A percentile compares a stretch with the other conserved stretches of the same genome.
Evolutionary conservation across 257 asterid species (phyloP).

Genomic region (Henckelia pumila): DNA sequence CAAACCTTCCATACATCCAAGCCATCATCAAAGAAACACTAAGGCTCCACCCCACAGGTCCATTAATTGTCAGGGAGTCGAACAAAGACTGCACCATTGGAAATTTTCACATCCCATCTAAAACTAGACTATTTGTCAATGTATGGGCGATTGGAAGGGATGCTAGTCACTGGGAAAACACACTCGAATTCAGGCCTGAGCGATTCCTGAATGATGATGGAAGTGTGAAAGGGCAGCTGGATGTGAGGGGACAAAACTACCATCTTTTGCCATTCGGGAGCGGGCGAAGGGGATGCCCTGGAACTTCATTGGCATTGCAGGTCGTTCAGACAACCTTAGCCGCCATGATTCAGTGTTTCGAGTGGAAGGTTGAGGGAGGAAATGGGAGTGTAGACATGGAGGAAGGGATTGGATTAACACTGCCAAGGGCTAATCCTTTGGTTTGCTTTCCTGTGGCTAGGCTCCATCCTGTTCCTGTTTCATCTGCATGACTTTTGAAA

Average conservation of each 20-base stretch:
- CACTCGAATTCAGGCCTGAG: slow-evolving; percentile 63
- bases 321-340: slow-evolving; percentile 65
- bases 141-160: slow-evolving; percentile 75
- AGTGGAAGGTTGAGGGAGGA: slow-evolving; percentile 47
- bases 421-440: slow-evolving; percentile 64
- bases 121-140: slow-evolving; percentile 53
- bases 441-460: slow-evolving; percentile 48
- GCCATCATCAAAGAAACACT: slow-evolving; percentile 72
- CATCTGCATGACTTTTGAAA: neutral
- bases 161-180: slow-evolving; percentile 56
- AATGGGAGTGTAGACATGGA: slow-evolving; percentile 48
- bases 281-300: slow-evolving; percentile 77
- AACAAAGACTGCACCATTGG: slow-evolving; percentile 47
- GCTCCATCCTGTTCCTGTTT: slow-evolving; percentile 29
- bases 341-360: slow-evolving; percentile 69
- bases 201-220: slow-evolving; percentile 45
- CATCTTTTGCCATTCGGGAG: slow-evolving; percentile 69
- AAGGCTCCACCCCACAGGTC: slow-evolving; percentile 77
- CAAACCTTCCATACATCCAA: slow-evolving; percentile 62
- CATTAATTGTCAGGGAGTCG: slow-evolving; percentile 50
- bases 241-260: slow-evolving; percentile 75
- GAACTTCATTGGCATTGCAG: slow-evolving; percentile 62
- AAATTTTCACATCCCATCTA: slow-evolving; percentile 51
- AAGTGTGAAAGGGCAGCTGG: slow-evolving; percentile 35
- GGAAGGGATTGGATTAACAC: slow-evolving; percentile 55